Conservation (phyloP, 345 rosid species). For the Aquilaria yunnanensis region DNA sequence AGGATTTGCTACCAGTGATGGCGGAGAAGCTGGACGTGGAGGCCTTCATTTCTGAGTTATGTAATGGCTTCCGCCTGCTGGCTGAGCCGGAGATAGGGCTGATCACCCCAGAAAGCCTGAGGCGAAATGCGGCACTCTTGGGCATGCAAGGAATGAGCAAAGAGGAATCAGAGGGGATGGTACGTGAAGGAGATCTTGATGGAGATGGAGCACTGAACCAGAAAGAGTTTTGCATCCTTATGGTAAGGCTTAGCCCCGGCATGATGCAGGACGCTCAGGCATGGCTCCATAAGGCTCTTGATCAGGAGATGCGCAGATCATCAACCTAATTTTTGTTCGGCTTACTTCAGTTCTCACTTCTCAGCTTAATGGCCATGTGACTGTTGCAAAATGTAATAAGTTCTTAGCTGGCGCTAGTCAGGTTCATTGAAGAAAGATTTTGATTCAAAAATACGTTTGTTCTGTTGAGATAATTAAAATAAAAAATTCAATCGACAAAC, state of each 20-base stretch:
- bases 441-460: too few relatives aligned
- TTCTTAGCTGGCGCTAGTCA: too few relatives aligned
- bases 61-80: slow-evolving; percentile 24
- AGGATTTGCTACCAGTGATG: slow-evolving; percentile 27
- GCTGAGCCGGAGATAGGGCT: slow-evolving; percentile 18
- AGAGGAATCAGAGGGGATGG: slow-evolving; percentile 65
- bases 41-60: slow-evolving; percentile 22
- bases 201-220: slow-evolving; percentile 70
- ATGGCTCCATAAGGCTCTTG: slow-evolving; percentile 69
- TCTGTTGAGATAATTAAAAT: too few relatives aligned
- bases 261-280: slow-evolving; percentile 68
- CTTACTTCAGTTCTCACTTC: slow-evolving; percentile 5
- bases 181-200: slow-evolving; percentile 68
- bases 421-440: too few relatives aligned
- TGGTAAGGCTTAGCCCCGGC: slow-evolving; percentile 81
- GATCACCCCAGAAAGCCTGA: slow-evolving; percentile 24
- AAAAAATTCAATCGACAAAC: not conserved
- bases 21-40: slow-evolving; percentile 27
- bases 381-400: too few relatives aligned
- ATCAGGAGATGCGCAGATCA: slow-evolving; percentile 31
- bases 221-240: slow-evolving; percentile 67
- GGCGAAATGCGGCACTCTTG: slow-evolving; percentile 26
- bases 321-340: slow-evolving; percentile 5
- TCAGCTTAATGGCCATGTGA: too few relatives aligned
- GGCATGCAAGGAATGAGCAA: slow-evolving; percentile 68